A percentile compares a stretch with the other conserved stretches of the same genome.
Conservation (phyloP, 352 stramenopile species). For the Phytophthora aleatoria region DNA sequence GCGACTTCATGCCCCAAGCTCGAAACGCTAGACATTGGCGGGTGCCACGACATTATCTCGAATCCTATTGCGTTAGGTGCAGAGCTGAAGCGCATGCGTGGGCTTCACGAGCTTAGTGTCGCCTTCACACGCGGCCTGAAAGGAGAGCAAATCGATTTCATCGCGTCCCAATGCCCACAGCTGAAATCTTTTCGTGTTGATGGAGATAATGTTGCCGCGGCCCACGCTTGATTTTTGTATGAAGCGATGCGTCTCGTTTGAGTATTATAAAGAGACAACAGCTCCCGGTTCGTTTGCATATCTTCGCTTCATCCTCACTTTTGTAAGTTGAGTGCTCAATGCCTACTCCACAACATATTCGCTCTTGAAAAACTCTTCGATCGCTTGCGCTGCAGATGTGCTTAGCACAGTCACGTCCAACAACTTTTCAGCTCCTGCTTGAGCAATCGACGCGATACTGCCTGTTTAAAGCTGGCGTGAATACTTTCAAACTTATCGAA, state of each 20-base stretch:
- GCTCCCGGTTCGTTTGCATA: neutral
- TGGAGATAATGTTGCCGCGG: slow-evolving; percentile 34
- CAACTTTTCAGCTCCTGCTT: slow-evolving; percentile 53
- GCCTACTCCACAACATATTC: slow-evolving; percentile 66
- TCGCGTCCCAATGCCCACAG: slow-evolving; percentile 60
- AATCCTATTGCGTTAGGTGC: slow-evolving; percentile 50
- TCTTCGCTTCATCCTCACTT: neutral
- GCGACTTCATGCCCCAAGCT: slow-evolving; percentile 47
- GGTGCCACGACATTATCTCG: slow-evolving; percentile 61
- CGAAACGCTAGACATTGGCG: slow-evolving; percentile 58
- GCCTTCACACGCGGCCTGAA: slow-evolving; percentile 56
- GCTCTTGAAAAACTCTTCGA: slow-evolving; percentile 74
- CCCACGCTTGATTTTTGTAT: slow-evolving; percentile 20
- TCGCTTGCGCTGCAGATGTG: slow-evolving; percentile 53
- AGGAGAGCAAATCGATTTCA: slow-evolving; percentile 54
- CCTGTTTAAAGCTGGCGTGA: slow-evolving; percentile 35
- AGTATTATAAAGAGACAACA: too few relatives aligned
- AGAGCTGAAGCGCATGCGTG: slow-evolving; percentile 47
- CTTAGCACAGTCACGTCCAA: slow-evolving; percentile 71
- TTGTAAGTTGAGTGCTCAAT: neutral
- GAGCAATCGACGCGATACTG: slow-evolving; percentile 53
- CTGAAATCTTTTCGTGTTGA: slow-evolving; percentile 64
- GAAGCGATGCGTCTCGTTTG: neutral
- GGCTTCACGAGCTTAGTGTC: slow-evolving; percentile 59
- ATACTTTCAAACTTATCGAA: neutral